A percentile compares a stretch with the other conserved stretches of the same genome.
Conservation (phyloP, 306 rosid species). For the Crataegus laevigata region DNA sequence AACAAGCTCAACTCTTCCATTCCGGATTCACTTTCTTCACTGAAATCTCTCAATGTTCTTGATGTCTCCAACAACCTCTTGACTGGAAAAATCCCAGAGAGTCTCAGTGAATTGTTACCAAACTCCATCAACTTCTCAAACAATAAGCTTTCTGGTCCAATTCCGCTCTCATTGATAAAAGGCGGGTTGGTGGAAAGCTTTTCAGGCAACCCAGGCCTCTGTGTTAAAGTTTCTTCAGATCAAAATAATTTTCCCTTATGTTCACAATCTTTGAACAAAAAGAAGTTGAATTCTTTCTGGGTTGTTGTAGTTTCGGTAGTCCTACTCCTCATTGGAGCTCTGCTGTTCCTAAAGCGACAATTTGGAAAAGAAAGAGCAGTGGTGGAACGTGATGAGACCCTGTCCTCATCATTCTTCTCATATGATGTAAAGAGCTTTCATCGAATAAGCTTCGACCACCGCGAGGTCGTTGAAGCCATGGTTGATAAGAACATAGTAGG, state of each 20-base stretch:
- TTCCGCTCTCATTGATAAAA: slow-evolving; percentile 63
- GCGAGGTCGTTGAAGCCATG: slow-evolving; percentile 64
- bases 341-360: slow-evolving; percentile 53
- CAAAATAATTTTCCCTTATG: slow-evolving; percentile 53
- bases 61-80: slow-evolving; percentile 78
- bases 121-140: slow-evolving; percentile 84
- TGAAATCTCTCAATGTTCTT: slow-evolving; percentile 77
- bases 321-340: slow-evolving; percentile 55
- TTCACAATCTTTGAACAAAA: slow-evolving; percentile 26
- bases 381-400: slow-evolving; percentile 61
- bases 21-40: slow-evolving; percentile 58
- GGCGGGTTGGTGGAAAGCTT: slow-evolving; percentile 89
- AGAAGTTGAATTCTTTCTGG: slow-evolving; percentile 66
- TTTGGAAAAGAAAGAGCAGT: slow-evolving; percentile 41
- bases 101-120: slow-evolving; percentile 59
- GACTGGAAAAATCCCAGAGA: slow-evolving; percentile 82
- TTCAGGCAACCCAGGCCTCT: slow-evolving; percentile 70
- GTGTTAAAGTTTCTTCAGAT: slow-evolving; percentile 52
- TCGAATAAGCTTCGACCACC: slow-evolving; percentile 58
- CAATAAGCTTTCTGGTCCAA: slow-evolving; percentile 75
- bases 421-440: slow-evolving; percentile 86
- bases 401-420: slow-evolving; percentile 55
- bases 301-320: slow-evolving; percentile 51
- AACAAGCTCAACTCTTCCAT: slow-evolving; percentile 69
- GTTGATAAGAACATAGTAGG: slow-evolving; percentile 88